These are phyloP conservation scores for Porcisia deanei DNA, from an alignment of 208 protist genomes.

Conservation along the genomic window DNA sequence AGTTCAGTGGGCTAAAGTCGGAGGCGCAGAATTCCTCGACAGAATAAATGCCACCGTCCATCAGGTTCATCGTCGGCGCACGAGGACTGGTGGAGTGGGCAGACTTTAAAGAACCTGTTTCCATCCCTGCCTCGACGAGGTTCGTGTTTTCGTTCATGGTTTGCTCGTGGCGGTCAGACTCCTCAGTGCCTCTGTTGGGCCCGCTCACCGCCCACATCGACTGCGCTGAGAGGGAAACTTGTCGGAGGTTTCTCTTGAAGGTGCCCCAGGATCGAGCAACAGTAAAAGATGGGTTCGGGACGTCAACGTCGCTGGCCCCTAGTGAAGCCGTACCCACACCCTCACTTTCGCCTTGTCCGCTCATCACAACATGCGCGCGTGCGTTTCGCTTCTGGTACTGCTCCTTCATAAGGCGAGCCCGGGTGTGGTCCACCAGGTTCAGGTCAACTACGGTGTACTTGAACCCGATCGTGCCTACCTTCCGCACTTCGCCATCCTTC, in stretches of 20 bases:
- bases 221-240: background rate
- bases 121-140: constrained; percentile 5
- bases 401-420: constrained; percentile 35
- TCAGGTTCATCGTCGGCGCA: constrained; percentile 52
- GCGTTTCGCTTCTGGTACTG: constrained; percentile 1
- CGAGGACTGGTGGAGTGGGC: background rate
- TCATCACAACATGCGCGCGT: constrained; percentile 6
- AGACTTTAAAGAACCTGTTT: constrained; percentile 13
- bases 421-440: constrained; percentile 58
- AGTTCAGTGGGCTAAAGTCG: constrained; percentile 18
- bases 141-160: background rate
- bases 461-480: constrained; percentile 72
- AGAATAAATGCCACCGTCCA: constrained; percentile 58
- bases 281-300: background rate
- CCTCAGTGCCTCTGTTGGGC: background rate
- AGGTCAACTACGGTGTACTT: constrained; percentile 76
- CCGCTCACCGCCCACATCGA: background rate
- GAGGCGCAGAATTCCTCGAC: constrained; percentile 59
- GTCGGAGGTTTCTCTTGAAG: constrained; percentile 25
- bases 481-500: constrained; percentile 25
- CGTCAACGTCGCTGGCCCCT: background rate
- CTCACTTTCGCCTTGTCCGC: constrained; percentile 9
- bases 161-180: constrained; percentile 8
- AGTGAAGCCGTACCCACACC: background rate
- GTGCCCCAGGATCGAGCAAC: constrained; percentile 13